Evolutionary conservation across 768 basidiomycete species (phyloP), one percentile per base, ranked within the genome.

Genomic region (Naganishia randhawae): DNA sequence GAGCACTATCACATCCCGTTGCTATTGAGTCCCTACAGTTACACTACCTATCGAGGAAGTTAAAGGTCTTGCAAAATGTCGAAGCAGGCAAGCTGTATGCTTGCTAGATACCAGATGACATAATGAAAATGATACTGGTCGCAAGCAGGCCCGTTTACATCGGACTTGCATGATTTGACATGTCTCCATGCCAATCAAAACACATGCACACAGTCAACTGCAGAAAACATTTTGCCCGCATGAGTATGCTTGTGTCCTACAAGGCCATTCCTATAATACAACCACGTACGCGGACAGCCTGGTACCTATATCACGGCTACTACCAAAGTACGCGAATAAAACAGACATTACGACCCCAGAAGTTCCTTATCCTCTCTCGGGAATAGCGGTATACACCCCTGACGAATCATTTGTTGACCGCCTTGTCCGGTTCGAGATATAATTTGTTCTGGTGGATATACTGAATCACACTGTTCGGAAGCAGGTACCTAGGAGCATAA

Each of bases 1-100:
- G 89, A 94, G 73, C 92, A 95, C 74, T 88, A 93, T 76, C 93
- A 96, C 72, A 87, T 96, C 63, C 93, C 93, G 0, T 82, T 96
- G n/a, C 80, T 96, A 16, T 88, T 95, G 75, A 94, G 90, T 77
- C 92, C 92, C 5, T 92, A 88, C 80, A 89, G 89, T 3, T 96
- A 87, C 78, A 93, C 92, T 16, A 94, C 93, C 7, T 96, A 95
- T 77, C 83, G 91, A 71, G 93, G 93, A n/a, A 94, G 90, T 66
- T 81, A 74, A 71, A 61, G 6, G 63, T 10, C 37, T 14, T 4
- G 10, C 25, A 7, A 8, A 27, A 1, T 11, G 50, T 33, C 29
- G 1, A 29, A 7, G 27, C 5, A 17, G 14, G 32, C 31, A 55
- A 55, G 14, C 45, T 48, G 45, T 37, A 37, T 37, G 1, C n/a